Percentiles rank a stretch among this genome's conserved stretches.
Conservation (phyloP, 2,329 filamentous ascomycete species). For the Penicillium italicum region DNA sequence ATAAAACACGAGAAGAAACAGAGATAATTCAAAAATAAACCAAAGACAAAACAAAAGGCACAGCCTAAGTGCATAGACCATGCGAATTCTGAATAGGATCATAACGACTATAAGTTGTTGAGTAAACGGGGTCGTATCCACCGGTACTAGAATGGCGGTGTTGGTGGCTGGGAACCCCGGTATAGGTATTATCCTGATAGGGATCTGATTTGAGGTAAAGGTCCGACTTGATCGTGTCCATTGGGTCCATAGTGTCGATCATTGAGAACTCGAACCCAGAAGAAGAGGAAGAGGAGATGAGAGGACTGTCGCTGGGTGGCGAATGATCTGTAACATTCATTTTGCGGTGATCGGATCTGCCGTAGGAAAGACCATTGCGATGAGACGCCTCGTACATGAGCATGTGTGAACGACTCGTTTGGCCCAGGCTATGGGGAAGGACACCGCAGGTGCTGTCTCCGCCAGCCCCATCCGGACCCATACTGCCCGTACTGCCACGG, state of each 20-base stretch:
- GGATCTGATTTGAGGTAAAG: slow-evolving; percentile 27
- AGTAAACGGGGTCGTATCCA: slow-evolving; percentile 33
- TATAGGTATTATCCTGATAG: slow-evolving; percentile 33
- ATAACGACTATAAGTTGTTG: slow-evolving; percentile 33
- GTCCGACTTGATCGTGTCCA: slow-evolving; percentile 37
- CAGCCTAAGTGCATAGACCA: slow-evolving; percentile 33
- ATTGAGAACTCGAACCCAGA: slow-evolving; percentile 38
- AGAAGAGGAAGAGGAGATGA: slow-evolving; percentile 40
- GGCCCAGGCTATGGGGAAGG: slow-evolving; percentile 32
- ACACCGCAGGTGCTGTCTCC: slow-evolving; percentile 32
- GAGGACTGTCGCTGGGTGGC: slow-evolving; percentile 38
- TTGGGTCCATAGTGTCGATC: slow-evolving; percentile 40
- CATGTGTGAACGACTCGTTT: slow-evolving; percentile 31
- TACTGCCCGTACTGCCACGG: slow-evolving; percentile 65
- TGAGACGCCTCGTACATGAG: slow-evolving; percentile 36
- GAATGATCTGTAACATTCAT: slow-evolving; percentile 37
- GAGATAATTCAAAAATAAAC: not conserved
- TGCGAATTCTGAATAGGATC: slow-evolving; percentile 33
- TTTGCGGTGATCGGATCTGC: slow-evolving; percentile 36
- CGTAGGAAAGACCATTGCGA: slow-evolving; percentile 32
- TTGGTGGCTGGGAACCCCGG: slow-evolving; percentile 22
- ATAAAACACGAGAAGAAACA: slow-evolving; percentile 5
- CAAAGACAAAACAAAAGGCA: not conserved
- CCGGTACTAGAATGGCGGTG: slow-evolving; percentile 25
- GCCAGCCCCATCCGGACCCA: slow-evolving; percentile 62